Evolutionary conservation across 768 basidiomycete species (phyloP), one percentile per base, ranked within the genome.

Genomic region (Boletus pseudo-olivaceus): DNA sequence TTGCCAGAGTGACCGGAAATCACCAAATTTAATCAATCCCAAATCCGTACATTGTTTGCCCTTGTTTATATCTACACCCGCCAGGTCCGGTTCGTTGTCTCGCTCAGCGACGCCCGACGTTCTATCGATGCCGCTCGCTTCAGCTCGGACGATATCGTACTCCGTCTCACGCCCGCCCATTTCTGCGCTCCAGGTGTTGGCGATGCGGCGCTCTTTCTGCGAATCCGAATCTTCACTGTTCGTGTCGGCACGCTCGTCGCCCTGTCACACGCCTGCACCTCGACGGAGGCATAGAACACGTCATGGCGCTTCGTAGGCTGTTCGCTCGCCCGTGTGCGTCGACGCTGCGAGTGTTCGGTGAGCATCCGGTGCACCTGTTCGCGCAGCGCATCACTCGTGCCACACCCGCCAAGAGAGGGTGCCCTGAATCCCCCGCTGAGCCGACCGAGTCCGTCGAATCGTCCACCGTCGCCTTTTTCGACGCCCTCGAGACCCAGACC

Each of bases 121-220:
- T 57, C 62, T 41, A 70, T 15, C 38, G 58, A 68, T 44, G 64
- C 66, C 10, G 64, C 60, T 42, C 67, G 55, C 49, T 67, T 71
- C 55, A 69, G 26, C 54, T 69, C 67, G 0, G 69, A 67, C 32
- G 69, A 69, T 12, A 69, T 61, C 46, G 67, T 71, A 1, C 56
- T 45, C 17, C 67, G 67, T 30, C 50, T 33, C 34, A 62, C 38
- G 0, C 47, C 35, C 4, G 53, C 66, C 47, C 52, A 50, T 9
- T 23, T 10, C 23, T 37, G 37, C 17, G 54, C 17, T 0, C 19
- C 17, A 3, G 67, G 62, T 17, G 66, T 70, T 19, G 67, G 68
- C 20, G 66, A 66, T 5, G 49, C 59, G 1, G n/a, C 42, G 10
- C 59, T 61, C 17, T 51, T 54, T 19, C 63, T 41, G 11, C 61